Conservation (phyloP, 768 basidiomycete genomes). For the Pleurotus salmoneostramineus region DNA sequence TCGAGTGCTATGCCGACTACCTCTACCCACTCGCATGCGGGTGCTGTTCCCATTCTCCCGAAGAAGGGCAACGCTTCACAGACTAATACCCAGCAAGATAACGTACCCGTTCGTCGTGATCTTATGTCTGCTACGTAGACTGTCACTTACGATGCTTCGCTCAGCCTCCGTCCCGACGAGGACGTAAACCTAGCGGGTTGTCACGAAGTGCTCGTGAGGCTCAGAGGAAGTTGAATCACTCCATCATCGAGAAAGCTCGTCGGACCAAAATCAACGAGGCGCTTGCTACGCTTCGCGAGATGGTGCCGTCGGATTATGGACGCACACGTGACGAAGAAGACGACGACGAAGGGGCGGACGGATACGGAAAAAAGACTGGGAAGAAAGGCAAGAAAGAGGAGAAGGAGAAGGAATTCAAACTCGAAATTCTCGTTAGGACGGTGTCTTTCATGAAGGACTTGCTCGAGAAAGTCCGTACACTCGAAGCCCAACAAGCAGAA, state of each 20-base stretch:
- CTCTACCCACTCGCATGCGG: constrained; percentile 7
- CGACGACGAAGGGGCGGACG: constrained; percentile 30
- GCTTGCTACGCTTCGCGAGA: constrained; percentile 65
- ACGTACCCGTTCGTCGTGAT: background rate
- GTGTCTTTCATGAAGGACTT: constrained; percentile 77
- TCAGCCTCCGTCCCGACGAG: constrained; percentile 36
- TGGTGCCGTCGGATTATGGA: constrained; percentile 66
- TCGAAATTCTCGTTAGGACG: constrained; percentile 84
- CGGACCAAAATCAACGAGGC: constrained; percentile 97
- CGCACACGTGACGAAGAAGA: constrained; percentile 14
- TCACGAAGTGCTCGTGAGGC: constrained; percentile 80
- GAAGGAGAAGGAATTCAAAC: constrained; percentile 86
- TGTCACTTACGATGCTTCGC: constrained; percentile 7
- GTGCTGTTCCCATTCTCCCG: constrained; percentile 17
- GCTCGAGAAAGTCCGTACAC: constrained; percentile 42
- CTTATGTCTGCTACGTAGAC: constrained; percentile 12
- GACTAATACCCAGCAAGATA: background rate
- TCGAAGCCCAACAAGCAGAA: constrained; percentile 23
- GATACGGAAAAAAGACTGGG: constrained; percentile 28
- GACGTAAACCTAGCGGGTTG: constrained; percentile 69
- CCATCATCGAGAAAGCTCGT: constrained; percentile 89
- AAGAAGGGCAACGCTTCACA: constrained; percentile 12
- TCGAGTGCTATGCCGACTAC: background rate
- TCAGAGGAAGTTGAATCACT: constrained; percentile 90
- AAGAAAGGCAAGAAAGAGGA: constrained; percentile 38